phyloP scores from a whole-genome alignment of 129 eudicot species.

The Lactuca sativa region DNA sequence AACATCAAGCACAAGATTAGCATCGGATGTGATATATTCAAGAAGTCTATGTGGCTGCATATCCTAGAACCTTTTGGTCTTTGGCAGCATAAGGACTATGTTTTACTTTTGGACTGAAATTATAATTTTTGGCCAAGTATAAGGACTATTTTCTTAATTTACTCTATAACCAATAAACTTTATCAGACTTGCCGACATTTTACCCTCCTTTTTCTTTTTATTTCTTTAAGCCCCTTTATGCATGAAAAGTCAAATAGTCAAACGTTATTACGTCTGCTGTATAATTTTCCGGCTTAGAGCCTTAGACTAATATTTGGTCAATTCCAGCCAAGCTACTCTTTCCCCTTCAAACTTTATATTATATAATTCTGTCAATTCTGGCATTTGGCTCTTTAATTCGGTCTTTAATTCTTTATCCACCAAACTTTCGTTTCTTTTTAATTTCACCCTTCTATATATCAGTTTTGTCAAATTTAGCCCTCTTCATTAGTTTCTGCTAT shows the following conservation, averaged over 20 bases:
- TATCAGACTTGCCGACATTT: not conserved
- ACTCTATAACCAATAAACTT: too few relatives aligned
- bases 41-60: too few relatives aligned
- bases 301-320: constrained; percentile 11
- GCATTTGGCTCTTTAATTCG: constrained; percentile 14
- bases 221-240: not conserved
- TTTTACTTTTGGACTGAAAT: too few relatives aligned
- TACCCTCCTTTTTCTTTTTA: not conserved
- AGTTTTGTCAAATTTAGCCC: constrained; percentile 12
- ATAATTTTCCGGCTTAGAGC: not conserved
- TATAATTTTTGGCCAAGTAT: too few relatives aligned
- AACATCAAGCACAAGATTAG: too few relatives aligned
- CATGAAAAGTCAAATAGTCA: constrained; percentile 5
- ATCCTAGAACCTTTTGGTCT: too few relatives aligned
- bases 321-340: constrained; percentile 10
- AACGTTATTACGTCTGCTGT: not conserved
- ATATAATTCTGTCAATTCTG: not conserved
- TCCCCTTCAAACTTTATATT: constrained; percentile 2
- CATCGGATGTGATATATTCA: too few relatives aligned
- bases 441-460: not conserved
- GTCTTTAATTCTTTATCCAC: constrained; percentile 28
- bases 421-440: not conserved
- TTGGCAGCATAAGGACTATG: too few relatives aligned
- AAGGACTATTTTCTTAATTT: too few relatives aligned
- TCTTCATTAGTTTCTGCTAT: not conserved